Conservation (phyloP, 768 basidiomycete species). For the Lyophyllum shimeji region DNA sequence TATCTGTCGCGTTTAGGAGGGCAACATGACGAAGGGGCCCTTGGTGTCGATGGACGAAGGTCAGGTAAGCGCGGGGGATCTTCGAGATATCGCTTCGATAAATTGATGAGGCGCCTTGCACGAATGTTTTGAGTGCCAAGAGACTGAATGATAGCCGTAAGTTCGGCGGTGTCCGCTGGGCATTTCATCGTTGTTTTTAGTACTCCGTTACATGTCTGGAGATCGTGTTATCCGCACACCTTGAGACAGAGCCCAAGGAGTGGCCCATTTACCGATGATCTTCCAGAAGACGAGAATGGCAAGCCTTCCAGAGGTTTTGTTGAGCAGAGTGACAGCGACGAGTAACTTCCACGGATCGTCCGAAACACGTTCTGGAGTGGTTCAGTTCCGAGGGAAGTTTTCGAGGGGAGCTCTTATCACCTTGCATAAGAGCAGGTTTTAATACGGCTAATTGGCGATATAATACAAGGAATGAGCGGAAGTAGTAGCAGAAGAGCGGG, state of each 20-base stretch:
- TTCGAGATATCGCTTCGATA: constrained; percentile 52
- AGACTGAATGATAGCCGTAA: constrained; percentile 45
- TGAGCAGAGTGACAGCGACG: constrained; percentile 65
- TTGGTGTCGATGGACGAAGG: constrained; percentile 30
- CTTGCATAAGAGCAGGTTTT: constrained; percentile 42
- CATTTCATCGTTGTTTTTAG: neutral
- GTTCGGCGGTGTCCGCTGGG: constrained; percentile 42
- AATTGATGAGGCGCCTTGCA: constrained; percentile 49
- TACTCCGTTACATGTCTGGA: neutral
- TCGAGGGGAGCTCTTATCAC: constrained; percentile 15
- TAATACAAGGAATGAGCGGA: constrained; percentile 21
- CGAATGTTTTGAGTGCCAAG: constrained; percentile 64
- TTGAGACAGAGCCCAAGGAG: constrained; percentile 49
- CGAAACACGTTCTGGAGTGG: constrained; percentile 46
- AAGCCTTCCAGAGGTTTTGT: constrained; percentile 63
- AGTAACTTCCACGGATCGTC: constrained; percentile 70
- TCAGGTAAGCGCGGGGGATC: constrained; percentile 37
- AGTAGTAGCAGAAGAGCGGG: constrained; percentile 27
- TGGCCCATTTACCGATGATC: constrained; percentile 58
- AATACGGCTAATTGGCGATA: constrained; percentile 23
- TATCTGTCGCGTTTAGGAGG: constrained; percentile 33
- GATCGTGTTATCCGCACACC: constrained; percentile 35
- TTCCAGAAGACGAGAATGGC: constrained; percentile 68
- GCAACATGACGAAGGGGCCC: constrained; percentile 1
- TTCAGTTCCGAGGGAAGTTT: neutral